A percentile compares a stretch with the other conserved stretches of the same genome.
phyloP scores from a whole-genome alignment of 495 filamentous ascomycete genomes.

The Penicillium alfredii region DNA sequence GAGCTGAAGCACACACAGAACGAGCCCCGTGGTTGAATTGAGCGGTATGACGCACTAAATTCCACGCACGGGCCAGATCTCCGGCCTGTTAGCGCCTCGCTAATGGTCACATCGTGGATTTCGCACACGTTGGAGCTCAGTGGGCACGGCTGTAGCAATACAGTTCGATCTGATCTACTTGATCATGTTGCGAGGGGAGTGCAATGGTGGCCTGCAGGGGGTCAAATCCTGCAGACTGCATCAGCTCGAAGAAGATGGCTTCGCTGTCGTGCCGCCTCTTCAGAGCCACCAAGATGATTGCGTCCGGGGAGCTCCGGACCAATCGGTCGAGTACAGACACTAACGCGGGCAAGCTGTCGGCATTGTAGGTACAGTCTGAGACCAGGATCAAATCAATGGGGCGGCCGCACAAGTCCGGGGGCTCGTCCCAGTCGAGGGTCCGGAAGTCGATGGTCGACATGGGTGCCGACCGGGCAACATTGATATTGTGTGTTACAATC shows the following conservation, averaged over 20 bases:
- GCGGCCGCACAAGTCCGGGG: constrained; percentile 33
- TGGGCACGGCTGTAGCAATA: constrained; percentile 43
- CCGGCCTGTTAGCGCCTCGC: neutral
- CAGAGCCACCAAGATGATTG: constrained; percentile 64
- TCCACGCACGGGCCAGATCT: too few relatives aligned
- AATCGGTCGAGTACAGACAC: constrained; percentile 63
- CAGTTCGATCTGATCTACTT: constrained; percentile 55
- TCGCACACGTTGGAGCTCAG: too few relatives aligned
- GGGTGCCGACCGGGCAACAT: constrained; percentile 31
- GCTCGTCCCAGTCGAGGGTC: constrained; percentile 70
- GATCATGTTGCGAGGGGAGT: constrained; percentile 54
- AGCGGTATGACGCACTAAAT: too few relatives aligned
- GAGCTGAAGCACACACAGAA: too few relatives aligned
- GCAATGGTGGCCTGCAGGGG: constrained; percentile 41
- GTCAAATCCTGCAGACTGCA: constrained; percentile 52
- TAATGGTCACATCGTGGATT: neutral
- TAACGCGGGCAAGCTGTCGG: constrained; percentile 68
- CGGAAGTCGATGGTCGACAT: constrained; percentile 47
- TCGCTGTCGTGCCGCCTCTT: constrained; percentile 86
- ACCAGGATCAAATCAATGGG: constrained; percentile 69
- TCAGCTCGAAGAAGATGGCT: constrained; percentile 69
- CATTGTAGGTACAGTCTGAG: constrained; percentile 95
- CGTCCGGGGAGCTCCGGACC: constrained; percentile 41
- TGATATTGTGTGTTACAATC: constrained; percentile 52
- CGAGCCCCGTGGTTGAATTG: too few relatives aligned